Base-by-base conservation (phyloP, 2,329 filamentous ascomycete species). In the Xylariaceae sp. region DNA sequence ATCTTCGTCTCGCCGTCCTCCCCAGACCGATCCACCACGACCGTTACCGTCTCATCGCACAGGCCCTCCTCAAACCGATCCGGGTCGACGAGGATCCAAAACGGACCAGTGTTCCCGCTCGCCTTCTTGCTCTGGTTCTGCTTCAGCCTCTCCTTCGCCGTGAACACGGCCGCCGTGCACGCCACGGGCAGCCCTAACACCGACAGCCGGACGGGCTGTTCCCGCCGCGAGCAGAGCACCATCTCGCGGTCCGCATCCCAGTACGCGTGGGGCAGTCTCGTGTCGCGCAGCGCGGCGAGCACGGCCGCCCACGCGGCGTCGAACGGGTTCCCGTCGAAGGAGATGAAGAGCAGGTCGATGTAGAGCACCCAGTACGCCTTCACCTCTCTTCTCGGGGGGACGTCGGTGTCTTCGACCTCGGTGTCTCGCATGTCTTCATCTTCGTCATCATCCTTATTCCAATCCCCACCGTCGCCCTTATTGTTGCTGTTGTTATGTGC, bases 281-380 rank as follows among this genome's bases (percentile, higher is more conserved):
- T 93, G 70, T 94, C 84, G 47, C 78, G 80, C 54, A 99, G 75
- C 6, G 94, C 93, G 7, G 92, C 90, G 18, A 96, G 72, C 0
- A 95, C 81, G 10, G 91, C 86, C 1, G 88, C 82, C 92, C 93
- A 97, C 0, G 91, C 91, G 0, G 91, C 89, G 67, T 99, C 93
- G 61, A 97, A 92, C 1, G 91, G 84, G 66, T 94, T 96, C 5
- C 93, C 93, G 60, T 96, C 92, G 43, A 96, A 85, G 0, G 91
- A 95, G 62, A 99, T 87, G 74, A 96, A 94, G 67, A 97, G 83
- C n/a, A 97, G 80, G 68, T 97, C 93, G 61, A 99, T 89, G 72
- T 96, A 97, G 16, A 99, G 83, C 8, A 90, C 87, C 94, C 93
- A 99, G 72, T 95, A 97, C 0, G 88, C 94, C 69, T 89, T 93